A percentile compares a stretch with the other conserved stretches of the same genome.
phyloP scores from a whole-genome alignment of 2,329 filamentous ascomycete genomes.

The Monilinia laxa region DNA sequence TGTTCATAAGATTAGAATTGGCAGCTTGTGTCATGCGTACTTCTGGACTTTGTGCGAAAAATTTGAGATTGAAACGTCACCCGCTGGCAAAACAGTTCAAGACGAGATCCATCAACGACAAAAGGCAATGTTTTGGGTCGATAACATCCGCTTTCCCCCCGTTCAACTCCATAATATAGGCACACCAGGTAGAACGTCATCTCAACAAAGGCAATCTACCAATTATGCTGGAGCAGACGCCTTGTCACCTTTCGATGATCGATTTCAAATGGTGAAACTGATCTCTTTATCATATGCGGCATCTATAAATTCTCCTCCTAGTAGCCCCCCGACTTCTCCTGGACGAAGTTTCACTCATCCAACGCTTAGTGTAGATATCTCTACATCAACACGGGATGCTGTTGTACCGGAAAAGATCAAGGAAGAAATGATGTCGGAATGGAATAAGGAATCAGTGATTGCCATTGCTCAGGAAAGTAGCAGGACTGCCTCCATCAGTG shows the following conservation, averaged over 20 bases:
- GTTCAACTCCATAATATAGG: slow-evolving; percentile 61
- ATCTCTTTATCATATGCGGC: slow-evolving; percentile 71
- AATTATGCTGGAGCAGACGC: slow-evolving; percentile 61
- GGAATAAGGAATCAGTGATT: slow-evolving; percentile 74
- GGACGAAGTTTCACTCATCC: slow-evolving; percentile 63
- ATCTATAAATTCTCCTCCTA: slow-evolving; percentile 60
- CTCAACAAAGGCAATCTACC: slow-evolving; percentile 46
- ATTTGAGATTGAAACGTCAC: slow-evolving; percentile 71
- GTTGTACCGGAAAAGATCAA: slow-evolving; percentile 65
- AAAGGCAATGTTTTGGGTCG: slow-evolving; percentile 75
- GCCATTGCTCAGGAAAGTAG: slow-evolving; percentile 66
- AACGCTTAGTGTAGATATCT: slow-evolving; percentile 52
- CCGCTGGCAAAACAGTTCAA: slow-evolving; percentile 68
- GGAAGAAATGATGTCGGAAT: slow-evolving; percentile 75
- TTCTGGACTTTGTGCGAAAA: slow-evolving; percentile 76
- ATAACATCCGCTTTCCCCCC: slow-evolving; percentile 70
- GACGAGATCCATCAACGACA: slow-evolving; percentile 75
- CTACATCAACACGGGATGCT: slow-evolving; percentile 45
- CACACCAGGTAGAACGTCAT: slow-evolving; percentile 49
- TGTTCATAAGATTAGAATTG: slow-evolving; percentile 72
- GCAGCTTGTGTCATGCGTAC: slow-evolving; percentile 85
- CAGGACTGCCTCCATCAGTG: slow-evolving; percentile 71
- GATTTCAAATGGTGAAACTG: slow-evolving; percentile 67
- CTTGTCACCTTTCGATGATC: slow-evolving; percentile 73
- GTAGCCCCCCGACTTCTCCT: slow-evolving; percentile 70